phyloP scores from a whole-genome alignment of 2,329 filamentous ascomycete genomes.

The Botrytis fragariae region DNA sequence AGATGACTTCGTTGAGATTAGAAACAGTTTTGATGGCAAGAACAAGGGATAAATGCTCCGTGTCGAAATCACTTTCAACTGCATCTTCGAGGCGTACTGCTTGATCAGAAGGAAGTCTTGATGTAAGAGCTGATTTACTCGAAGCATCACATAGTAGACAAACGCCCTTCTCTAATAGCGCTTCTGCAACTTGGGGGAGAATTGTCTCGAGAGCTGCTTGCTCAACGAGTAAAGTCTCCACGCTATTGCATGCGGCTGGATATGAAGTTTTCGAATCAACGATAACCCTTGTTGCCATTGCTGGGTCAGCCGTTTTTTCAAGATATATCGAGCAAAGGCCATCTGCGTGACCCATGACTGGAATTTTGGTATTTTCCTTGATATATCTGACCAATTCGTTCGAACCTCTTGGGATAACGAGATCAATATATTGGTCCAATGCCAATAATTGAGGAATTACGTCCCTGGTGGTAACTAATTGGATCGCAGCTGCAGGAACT shows the following conservation, averaged over 20 bases:
- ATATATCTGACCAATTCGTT: conserved; percentile 58
- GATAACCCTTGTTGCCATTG: conserved; percentile 71
- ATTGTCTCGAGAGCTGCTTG: conserved; percentile 63
- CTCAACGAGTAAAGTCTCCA: conserved; percentile 90
- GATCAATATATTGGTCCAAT: conserved; percentile 84
- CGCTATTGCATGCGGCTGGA: conserved; percentile 88
- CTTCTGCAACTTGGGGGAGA: conserved; percentile 70
- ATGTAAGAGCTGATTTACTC: conserved; percentile 62
- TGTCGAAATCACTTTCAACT: conserved; percentile 70
- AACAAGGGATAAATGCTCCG: conserved; percentile 83
- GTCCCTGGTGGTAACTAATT: conserved; percentile 91
- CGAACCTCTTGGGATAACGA: conserved; percentile 77
- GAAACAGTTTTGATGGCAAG: conserved; percentile 80
- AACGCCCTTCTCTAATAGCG: conserved; percentile 74
- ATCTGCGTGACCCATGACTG: conserved; percentile 93
- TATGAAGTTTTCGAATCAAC: conserved; percentile 94
- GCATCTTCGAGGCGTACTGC: conserved; percentile 60
- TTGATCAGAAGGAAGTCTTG: conserved; percentile 44
- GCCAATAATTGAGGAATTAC: conserved; percentile 83
- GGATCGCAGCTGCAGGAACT: conserved; percentile 83
- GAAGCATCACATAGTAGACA: conserved; percentile 73
- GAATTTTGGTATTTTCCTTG: conserved; percentile 88
- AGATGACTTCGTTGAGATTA: conserved; percentile 67
- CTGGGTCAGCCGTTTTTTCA: conserved; percentile 70
- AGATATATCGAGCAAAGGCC: conserved; percentile 88